phyloP scores from a whole-genome alignment of 2,329 filamentous ascomycete genomes.

The Aspergillus cejpii region DNA sequence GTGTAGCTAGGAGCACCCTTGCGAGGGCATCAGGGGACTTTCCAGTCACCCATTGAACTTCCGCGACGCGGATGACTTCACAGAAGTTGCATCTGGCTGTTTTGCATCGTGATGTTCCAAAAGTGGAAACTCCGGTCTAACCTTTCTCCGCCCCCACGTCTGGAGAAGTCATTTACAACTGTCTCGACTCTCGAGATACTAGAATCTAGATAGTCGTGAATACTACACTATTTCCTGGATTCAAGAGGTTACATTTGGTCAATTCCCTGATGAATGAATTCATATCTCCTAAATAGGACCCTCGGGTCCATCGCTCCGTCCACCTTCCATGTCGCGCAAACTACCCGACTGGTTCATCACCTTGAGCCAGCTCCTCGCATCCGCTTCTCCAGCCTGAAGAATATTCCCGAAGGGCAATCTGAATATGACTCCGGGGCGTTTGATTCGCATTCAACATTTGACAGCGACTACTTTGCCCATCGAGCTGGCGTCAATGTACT shows the following conservation, averaged over 20 bases:
- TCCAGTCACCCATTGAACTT: not conserved
- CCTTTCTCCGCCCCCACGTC: slow-evolving; percentile 16
- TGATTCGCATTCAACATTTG: not conserved
- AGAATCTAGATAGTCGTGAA: no score
- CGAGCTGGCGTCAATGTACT: slow-evolving; percentile 71
- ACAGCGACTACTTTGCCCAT: slow-evolving; percentile 52
- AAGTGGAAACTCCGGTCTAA: slow-evolving; percentile 6
- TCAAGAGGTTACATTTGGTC: not conserved
- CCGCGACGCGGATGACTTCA: no score
- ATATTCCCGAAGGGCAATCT: slow-evolving; percentile 2
- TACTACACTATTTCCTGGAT: not conserved
- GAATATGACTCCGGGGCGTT: slow-evolving; percentile 11
- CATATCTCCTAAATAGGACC: slow-evolving; percentile 68
- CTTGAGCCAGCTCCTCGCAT: slow-evolving; percentile 61
- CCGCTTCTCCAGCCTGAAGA: slow-evolving; percentile 59
- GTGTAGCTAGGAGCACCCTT: not conserved
- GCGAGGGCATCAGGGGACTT: slow-evolving; percentile 10
- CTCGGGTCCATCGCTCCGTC: slow-evolving; percentile 60
- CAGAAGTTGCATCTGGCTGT: no score
- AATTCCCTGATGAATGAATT: slow-evolving; percentile 60
- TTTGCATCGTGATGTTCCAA: not conserved
- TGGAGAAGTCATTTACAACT: no score
- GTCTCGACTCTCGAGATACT: no score
- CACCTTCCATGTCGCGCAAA: slow-evolving; percentile 59
- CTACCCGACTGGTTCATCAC: slow-evolving; percentile 59